Evolutionary conservation across 2,329 filamentous ascomycete genomes (phyloP), one percentile per base, ranked within the genome.

Genomic region (Lithohypha guttulata): DNA sequence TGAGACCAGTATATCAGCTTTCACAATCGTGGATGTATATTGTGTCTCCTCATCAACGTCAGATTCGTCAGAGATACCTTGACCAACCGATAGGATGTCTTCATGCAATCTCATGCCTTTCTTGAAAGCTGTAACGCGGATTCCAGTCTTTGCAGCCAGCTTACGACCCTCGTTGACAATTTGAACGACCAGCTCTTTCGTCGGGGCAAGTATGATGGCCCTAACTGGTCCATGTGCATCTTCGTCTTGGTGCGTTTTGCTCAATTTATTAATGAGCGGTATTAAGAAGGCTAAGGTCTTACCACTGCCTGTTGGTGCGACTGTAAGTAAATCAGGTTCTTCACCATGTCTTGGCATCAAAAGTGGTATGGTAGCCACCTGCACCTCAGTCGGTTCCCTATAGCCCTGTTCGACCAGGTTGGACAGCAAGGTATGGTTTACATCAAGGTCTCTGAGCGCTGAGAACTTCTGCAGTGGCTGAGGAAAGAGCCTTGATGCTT

Each of bases 221-320:
- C 78, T 74, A 37, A 86, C 61, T 8, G 73, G 59, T 75, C 79
- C 58, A 26, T 68, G 62, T 1, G 70, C 65, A 28, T 33, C 31
- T 34, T 32, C 14, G n/a, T 7, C 7, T 42, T 61, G 61, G 37
- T 63, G 63, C 30, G 60, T 55, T 34, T 71, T 68, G 49, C 84
- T 66, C 28, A 93, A 77, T 31, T 75, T 72, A 55, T 93, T 81
- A 51, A 98, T 77, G 2, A 86, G 71, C 0, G 89, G 87, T 28
- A 98, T 82, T 52, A 96, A 62, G 54, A 95, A 98, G 13, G 86
- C 85, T 47, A 98, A 67, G 0, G 91, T 98, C 68, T 98, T 98
- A 30, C 91, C 91, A 58, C 89, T 96, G 17, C 91, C 91, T 0
- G 91, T 98, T 1, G 91, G 91, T 2, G 91, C 91, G 29, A 96